Percentiles rank a stretch among this genome's conserved stretches.
phyloP scores from a whole-genome alignment of 192 early-diverging fungal genomes.

The Mortierella antarctica region DNA sequence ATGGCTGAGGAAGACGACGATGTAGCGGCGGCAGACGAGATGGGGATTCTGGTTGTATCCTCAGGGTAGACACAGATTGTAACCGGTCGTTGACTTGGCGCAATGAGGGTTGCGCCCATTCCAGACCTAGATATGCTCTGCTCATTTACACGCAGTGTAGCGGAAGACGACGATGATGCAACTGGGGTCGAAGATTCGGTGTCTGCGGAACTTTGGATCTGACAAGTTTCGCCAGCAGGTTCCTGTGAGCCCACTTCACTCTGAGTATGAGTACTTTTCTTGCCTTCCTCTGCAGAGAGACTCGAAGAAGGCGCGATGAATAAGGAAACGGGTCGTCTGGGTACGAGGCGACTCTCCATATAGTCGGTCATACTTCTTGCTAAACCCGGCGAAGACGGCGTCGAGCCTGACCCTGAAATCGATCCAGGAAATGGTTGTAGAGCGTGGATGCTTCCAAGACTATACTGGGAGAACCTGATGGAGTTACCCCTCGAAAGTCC shows the following conservation, averaged over 20 bases:
- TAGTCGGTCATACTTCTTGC: background rate
- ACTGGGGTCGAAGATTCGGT: no score
- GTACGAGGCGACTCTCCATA: background rate
- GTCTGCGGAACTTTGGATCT: no score
- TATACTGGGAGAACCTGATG: constrained; percentile 37
- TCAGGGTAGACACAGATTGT: constrained; percentile 25
- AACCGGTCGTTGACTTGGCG: constrained; percentile 1
- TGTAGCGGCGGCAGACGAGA: background rate
- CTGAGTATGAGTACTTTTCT: no score
- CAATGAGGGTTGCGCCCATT: no score
- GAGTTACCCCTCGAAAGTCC: constrained; percentile 34
- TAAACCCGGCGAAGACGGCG: constrained; percentile 16
- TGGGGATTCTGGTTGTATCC: constrained; percentile 10
- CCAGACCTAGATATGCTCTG: no score
- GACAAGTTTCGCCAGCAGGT: no score
- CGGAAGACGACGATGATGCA: no score
- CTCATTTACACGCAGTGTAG: no score
- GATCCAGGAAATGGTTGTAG: background rate
- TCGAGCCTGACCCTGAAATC: background rate
- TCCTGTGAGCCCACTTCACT: no score
- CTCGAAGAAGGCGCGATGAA: background rate
- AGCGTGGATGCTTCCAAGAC: constrained; percentile 22
- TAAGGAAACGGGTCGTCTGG: constrained; percentile 12
- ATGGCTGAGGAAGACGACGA: background rate
- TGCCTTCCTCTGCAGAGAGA: no score